These are phyloP conservation scores for Chytriomyces confervae DNA, from an alignment of 192 early-diverging fungal species.

Conservation along the genomic window DNA sequence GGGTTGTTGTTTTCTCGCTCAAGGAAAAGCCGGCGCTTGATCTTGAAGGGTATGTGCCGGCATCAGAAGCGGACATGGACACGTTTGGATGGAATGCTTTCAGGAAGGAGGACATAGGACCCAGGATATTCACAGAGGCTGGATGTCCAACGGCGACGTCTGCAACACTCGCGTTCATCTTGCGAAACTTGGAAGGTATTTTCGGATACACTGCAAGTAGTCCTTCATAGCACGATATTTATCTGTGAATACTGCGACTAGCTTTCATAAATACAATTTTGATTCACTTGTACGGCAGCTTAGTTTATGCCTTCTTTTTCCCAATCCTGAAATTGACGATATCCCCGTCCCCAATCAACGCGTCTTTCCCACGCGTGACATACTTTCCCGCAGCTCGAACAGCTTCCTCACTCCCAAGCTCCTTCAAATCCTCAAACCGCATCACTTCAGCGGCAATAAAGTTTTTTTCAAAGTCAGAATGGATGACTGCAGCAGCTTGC, in stretches of 20 bases:
- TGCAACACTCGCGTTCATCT: not conserved
- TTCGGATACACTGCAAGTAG: too few relatives aligned
- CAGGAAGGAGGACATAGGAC: not conserved
- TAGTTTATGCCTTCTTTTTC: not conserved
- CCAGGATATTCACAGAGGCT: not conserved
- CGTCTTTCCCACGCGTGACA: constrained; percentile 87
- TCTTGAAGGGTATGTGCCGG: not conserved
- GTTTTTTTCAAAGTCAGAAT: constrained; percentile 75
- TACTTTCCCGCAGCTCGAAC: constrained; percentile 95
- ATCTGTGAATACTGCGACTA: too few relatives aligned
- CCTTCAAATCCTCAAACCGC: constrained; percentile 77
- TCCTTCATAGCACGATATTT: too few relatives aligned
- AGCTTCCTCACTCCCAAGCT: constrained; percentile 64
- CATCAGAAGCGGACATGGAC: not conserved
- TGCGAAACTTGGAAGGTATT: not conserved
- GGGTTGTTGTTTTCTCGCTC: not conserved
- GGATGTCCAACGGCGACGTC: not conserved
- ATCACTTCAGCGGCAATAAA: constrained; percentile 84
- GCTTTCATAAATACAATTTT: not conserved
- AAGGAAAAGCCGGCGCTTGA: not conserved
- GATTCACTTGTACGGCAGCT: not conserved
- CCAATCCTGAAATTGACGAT: constrained; percentile 51
- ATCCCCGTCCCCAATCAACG: constrained; percentile 92
- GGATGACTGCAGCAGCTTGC: constrained; percentile 91
- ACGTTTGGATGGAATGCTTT: constrained; percentile 1